Percentiles rank a stretch among this genome's conserved stretches.
Evolutionary conservation across 768 basidiomycete genomes (phyloP).

Genomic region (Agrocybe pediades): DNA sequence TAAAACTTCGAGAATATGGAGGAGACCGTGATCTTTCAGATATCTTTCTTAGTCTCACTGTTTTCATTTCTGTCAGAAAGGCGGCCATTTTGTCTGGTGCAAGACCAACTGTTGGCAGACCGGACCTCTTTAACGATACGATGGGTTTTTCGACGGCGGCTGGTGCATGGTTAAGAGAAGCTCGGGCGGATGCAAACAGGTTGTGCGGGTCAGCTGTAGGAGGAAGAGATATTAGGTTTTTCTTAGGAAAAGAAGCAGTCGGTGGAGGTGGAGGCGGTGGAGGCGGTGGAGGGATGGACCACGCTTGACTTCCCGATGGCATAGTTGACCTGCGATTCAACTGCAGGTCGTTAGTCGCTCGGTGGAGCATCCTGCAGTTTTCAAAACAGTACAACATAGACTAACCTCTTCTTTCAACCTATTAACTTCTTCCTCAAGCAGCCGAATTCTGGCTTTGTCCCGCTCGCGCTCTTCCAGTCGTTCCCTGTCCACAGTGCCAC

Average conservation of each 20-base stretch:
- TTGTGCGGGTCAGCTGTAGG: constrained; percentile 28
- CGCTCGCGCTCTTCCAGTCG: constrained; percentile 44
- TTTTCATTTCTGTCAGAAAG: constrained; percentile 81
- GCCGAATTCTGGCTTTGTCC: constrained; percentile 65
- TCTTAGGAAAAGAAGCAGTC: constrained; percentile 36
- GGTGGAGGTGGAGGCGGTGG: constrained; percentile 49
- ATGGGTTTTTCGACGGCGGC: constrained; percentile 69
- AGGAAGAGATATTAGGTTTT: constrained; percentile 32
- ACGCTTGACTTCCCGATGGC: not conserved
- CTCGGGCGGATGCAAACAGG: constrained; percentile 62
- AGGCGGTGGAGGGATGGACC: constrained; percentile 30
- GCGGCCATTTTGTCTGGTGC: constrained; percentile 83
- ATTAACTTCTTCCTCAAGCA: constrained; percentile 67
- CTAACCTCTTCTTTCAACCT: constrained; percentile 59
- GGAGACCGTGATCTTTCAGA: constrained; percentile 3
- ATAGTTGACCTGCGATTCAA: not conserved
- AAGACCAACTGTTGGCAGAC: constrained; percentile 71
- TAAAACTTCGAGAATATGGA: not conserved
- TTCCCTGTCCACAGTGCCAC: constrained; percentile 26
- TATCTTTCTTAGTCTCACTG: constrained; percentile 59
- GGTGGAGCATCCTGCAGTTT: too few relatives aligned
- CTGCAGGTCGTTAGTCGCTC: too few relatives aligned
- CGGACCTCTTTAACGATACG: constrained; percentile 42
- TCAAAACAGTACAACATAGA: constrained; percentile 1
- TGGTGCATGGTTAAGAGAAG: constrained; percentile 61